phyloP scores from a whole-genome alignment of 2,329 filamentous ascomycete genomes.

The Cladosporium sp. region DNA sequence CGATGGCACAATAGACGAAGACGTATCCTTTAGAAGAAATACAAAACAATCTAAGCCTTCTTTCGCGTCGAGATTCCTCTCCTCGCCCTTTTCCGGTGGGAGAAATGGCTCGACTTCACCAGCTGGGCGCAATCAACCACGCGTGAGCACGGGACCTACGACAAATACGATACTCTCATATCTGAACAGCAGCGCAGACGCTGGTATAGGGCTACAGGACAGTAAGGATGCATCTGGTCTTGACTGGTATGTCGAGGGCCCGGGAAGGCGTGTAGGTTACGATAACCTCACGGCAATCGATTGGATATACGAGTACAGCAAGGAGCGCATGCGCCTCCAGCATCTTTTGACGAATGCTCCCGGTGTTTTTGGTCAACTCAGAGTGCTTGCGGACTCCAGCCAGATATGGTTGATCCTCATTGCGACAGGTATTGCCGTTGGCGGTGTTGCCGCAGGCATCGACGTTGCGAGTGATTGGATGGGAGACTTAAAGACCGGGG shows the following conservation, averaged over 20 bases:
- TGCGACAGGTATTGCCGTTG: slow-evolving; percentile 79
- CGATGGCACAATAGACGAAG: slow-evolving; percentile 1
- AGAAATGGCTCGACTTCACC: slow-evolving; percentile 34
- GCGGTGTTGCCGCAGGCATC: slow-evolving; percentile 81
- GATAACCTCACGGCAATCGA: slow-evolving; percentile 97
- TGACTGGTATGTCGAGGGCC: slow-evolving; percentile 91
- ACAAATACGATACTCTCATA: slow-evolving; percentile 46
- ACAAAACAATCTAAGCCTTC: slow-evolving; percentile 48
- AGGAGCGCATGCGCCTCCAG: slow-evolving; percentile 86
- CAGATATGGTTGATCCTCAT: slow-evolving; percentile 92
- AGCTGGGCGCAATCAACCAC: slow-evolving; percentile 11
- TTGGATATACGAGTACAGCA: slow-evolving; percentile 99
- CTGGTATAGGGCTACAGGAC: slow-evolving; percentile 42
- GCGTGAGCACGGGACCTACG: slow-evolving; percentile 23
- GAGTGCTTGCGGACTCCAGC: slow-evolving; percentile 75
- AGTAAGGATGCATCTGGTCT: slow-evolving; percentile 46
- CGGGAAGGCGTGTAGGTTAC: slow-evolving; percentile 86
- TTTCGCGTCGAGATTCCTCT: slow-evolving; percentile 48
- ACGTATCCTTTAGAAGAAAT: slow-evolving; percentile 70
- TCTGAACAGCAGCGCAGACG: slow-evolving; percentile 41
- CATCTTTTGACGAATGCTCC: slow-evolving; percentile 68
- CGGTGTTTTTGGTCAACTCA: slow-evolving; percentile 71
- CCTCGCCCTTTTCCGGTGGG: slow-evolving; percentile 40
- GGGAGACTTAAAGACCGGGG: slow-evolving; percentile 86
- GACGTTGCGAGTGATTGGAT: slow-evolving; percentile 92